Base-by-base conservation (phyloP, 202 grass and related monocot genomes). In the Setaria viridis region DNA sequence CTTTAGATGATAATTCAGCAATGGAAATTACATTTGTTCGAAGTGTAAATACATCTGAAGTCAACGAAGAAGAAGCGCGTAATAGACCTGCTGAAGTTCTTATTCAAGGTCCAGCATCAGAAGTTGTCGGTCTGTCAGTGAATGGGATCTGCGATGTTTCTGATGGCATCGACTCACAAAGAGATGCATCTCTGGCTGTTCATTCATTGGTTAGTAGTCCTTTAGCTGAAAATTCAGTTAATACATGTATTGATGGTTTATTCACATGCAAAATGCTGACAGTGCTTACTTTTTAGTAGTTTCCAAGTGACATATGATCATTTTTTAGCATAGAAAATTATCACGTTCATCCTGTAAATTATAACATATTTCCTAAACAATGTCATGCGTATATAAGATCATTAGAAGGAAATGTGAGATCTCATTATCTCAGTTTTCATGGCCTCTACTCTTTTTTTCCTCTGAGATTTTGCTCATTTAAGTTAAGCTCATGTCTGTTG, bases 21-120 rank as follows among this genome's bases (percentile, higher is more conserved):
- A 87, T 84, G 78, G 81, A 88, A 85, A 84, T 84, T 78, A 65
- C 82, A 33, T 70, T 84, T 45, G 70, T 57, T 60, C 80, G 42
- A 79, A 70, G 14, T 76, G 62, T 19, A 64, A 85, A 72, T 82
- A 53, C 84, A 88, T 85, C 77, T 69, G 77, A 92, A 80, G 63
- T 63, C 59, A 57, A 39, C 53, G 74, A 89, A 86, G 69, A 89
- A 81, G 74, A 49, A 80, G 64, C 0, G 9, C 79, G 34, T 50
- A 85, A 63, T 82, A 74, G 8, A 42, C 25, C 33, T 78, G 72
- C 80, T 86, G 82, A 71, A 79, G 59, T 80, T 86, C 62, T 35
- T 85, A 63, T 88, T 55, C 73, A 90, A 78, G 35, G 46, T 29
- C 34, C 41, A 69, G 25, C 48, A 76, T 74, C 85, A 82, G 64